Evolutionary conservation across 2,329 filamentous ascomycete genomes (phyloP).

Genomic region (Fusarium sublunatum): DNA sequence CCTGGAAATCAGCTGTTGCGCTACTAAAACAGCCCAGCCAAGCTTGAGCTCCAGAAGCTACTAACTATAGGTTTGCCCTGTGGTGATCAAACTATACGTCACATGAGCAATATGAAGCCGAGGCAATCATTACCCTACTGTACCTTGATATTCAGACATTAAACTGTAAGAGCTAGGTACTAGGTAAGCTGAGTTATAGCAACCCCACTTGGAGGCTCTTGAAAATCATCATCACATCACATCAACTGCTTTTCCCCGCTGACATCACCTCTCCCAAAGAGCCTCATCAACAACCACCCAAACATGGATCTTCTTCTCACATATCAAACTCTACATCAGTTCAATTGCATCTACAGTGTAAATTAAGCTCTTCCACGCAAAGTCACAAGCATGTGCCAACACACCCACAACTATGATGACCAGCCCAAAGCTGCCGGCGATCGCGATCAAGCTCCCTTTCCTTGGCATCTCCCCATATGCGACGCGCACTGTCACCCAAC

Average conservation of each 20-base stretch:
- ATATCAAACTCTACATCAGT: background rate
- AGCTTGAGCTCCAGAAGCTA: background rate
- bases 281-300: conserved; percentile 10
- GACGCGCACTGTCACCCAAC: conserved; percentile 90
- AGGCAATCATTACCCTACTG: conserved; percentile 7
- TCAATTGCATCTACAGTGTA: background rate
- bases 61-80: background rate
- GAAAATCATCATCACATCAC: conserved; percentile 26
- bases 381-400: conserved; percentile 22
- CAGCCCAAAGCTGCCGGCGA: background rate
- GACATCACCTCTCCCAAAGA: conserved; percentile 23
- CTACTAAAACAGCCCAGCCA: background rate
- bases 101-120: conserved; percentile 20
- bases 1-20: conserved; percentile 15
- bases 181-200: no score
- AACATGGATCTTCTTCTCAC: conserved; percentile 8
- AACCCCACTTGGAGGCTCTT: conserved; percentile 31
- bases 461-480: conserved; percentile 77
- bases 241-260: conserved; percentile 20
- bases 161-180: no score
- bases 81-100: conserved; percentile 13
- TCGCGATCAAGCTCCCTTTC: conserved; percentile 57
- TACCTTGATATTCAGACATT: no score
- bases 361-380: background rate
- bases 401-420: conserved; percentile 15